These are phyloP conservation scores for Carex scoparia DNA, from an alignment of 176 grass and related monocot species.

Conservation along the genomic window DNA sequence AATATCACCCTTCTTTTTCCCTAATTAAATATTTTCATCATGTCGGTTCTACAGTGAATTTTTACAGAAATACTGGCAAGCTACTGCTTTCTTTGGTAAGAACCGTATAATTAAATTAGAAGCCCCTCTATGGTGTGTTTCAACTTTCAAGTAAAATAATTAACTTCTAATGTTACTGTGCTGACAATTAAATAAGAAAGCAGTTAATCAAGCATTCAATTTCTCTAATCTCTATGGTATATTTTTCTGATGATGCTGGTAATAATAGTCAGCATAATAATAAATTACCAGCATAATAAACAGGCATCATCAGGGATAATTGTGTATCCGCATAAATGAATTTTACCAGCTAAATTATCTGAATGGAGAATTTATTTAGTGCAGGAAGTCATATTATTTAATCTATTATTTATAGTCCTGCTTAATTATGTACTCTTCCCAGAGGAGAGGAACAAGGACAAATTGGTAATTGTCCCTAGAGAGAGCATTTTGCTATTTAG, in stretches of 20 bases:
- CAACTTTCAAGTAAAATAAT: neutral
- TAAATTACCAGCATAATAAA: no score
- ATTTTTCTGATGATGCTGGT: no score
- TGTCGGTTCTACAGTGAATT: slow-evolving; percentile 72
- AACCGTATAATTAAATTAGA: neutral
- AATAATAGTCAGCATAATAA: no score
- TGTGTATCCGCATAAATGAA: neutral
- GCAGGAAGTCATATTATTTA: slow-evolving; percentile 75
- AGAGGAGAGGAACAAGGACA: slow-evolving; percentile 37
- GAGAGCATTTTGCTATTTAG: neutral
- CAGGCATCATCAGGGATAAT: neutral
- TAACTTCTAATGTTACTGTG: no score
- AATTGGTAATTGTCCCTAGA: slow-evolving; percentile 43
- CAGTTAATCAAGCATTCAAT: no score
- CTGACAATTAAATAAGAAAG: no score
- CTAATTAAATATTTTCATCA: slow-evolving; percentile 26
- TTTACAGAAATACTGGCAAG: slow-evolving; percentile 90
- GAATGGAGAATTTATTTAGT: slow-evolving; percentile 19
- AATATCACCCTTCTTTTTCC: neutral
- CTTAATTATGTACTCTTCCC: slow-evolving; percentile 78
- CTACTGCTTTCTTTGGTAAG: slow-evolving; percentile 84
- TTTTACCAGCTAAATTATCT: neutral
- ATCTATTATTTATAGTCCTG: slow-evolving; percentile 73
- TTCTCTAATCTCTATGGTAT: no score
- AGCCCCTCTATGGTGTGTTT: neutral